These are phyloP conservation scores for Scytalidium sp. DNA, from an alignment of 2,329 filamentous ascomycete genomes.

Conservation along the genomic window DNA sequence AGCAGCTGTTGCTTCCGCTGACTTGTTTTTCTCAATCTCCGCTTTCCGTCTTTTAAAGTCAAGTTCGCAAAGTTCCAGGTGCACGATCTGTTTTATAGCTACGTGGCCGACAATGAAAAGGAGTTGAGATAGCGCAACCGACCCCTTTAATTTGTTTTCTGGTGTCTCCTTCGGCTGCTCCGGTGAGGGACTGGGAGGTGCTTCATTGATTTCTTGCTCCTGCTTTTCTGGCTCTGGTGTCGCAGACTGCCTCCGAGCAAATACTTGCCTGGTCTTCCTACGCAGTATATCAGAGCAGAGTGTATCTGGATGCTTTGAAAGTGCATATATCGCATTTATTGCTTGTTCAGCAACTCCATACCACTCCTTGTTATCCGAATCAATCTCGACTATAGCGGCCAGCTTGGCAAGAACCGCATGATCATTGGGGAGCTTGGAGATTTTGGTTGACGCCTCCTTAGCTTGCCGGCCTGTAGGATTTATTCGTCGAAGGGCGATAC, in stretches of 20 bases:
- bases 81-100: constrained; percentile 98
- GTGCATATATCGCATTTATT: constrained; percentile 88
- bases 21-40: constrained; percentile 71
- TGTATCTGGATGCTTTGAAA: constrained; percentile 91
- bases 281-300: constrained; percentile 89
- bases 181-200: constrained; percentile 26
- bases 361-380: constrained; percentile 92
- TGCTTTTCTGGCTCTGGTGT: constrained; percentile 30
- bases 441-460: constrained; percentile 66
- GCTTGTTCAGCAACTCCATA: constrained; percentile 95
- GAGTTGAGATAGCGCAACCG: constrained; percentile 80
- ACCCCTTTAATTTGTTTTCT: constrained; percentile 58
- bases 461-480: constrained; percentile 79
- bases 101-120: constrained; percentile 95
- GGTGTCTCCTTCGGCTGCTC: constrained; percentile 11
- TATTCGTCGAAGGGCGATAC: constrained; percentile 87
- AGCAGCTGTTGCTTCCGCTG: constrained; percentile 38
- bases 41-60: constrained; percentile 97
- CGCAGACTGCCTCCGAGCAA: constrained; percentile 35
- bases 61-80: constrained; percentile 93
- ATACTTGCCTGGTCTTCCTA: constrained; percentile 82
- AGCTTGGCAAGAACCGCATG: constrained; percentile 82
- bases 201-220: constrained; percentile 14
- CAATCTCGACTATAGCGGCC: constrained; percentile 79
- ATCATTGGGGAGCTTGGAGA: constrained; percentile 83